Base-by-base conservation (phyloP, 306 rosid genomes). In the Cucumis melo region DNA sequence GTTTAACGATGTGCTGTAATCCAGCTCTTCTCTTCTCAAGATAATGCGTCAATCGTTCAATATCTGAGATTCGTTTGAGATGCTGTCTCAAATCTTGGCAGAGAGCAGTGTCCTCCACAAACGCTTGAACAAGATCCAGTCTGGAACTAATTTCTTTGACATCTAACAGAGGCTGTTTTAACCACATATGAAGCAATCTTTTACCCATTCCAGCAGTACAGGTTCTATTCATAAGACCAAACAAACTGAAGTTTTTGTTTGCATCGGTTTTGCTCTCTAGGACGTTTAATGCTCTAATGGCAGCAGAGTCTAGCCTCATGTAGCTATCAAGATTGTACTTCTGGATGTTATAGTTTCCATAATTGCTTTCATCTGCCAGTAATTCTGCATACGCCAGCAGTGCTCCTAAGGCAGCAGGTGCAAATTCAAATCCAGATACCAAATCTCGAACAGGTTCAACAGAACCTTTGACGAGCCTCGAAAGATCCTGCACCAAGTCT, bases 191-290 rank as follows among this genome's bases (percentile, higher is more conserved):
- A 81, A 94, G 80, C 74, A 94, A 79, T 27, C 99, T 82, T 78
- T 94, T 92, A 78, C 99, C 99, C 99, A 94, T 94, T 81, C 97
- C 99, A 80, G 96, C 97, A 15, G 99, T 90, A 85, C 99, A 94
- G 55, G 99, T 94, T 81, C 96, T 90, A 78, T 94, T 94, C 95
- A 94, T 79, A 60, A 92, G 96, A 82, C 99, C 99, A 86, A 89
- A 89, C 86, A 94, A 81, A 83, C 99, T 94, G 81, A 94, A 94
- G 81, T 92, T 94, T 81, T 94, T 94, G 89, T 92, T 94, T 74
- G 97, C 99, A 86, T 92, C 96, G 23, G 95, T 85, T 88, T 89
- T 94, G 85, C 92, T 90, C 84, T 92, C 97, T 64, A 94, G 78
- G 83, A 94, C 89, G 79, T 94, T 94, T 32, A 94, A 91, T 21